Evolutionary conservation across 1,284 basidiomycete species (phyloP), one percentile per base, ranked within the genome.

Genomic region (Neonothopanus nambi): DNA sequence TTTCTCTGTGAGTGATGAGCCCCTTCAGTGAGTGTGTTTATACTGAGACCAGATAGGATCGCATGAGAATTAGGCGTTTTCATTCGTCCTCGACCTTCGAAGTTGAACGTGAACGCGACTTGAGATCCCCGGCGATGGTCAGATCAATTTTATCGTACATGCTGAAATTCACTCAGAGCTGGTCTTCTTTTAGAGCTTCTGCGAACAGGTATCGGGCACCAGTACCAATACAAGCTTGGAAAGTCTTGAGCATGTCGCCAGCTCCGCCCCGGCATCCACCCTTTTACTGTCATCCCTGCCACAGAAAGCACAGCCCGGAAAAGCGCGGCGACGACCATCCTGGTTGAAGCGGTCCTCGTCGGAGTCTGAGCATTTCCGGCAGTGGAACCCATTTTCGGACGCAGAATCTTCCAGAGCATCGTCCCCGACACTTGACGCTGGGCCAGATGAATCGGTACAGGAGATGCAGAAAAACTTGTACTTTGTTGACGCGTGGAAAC

Each of bases 301-400:
- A 13, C 43, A 13, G 17, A 13, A 48, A 5, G 47, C 17, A n/a
- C n/a, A n/a, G n/a, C n/a, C n/a, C 36, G 5, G 5, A 39, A 37
- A 37, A 13, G 43, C 23, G 15, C 2, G 9, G 8, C 3, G 4
- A 9, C 30, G 30, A 9, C 47, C 21, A 2, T 40, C 33, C 12
- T 48, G 47, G 47, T 12, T 48, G 5, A 48, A 37, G 24, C 42
- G 52, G 28, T 8, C 46, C 3, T 24, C 39, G 18, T 36, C 24
- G 12, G 41, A 46, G 9, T 35, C 42, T 35, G 45, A 39, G 12
- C 5, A 7, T 24, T 17, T 17, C 13, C 21, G 18, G n/a, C 52
- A 36, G 35, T 43, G 24, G 26, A 51, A 42, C 49, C 37, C 43
- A 21, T 48, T 52, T 24, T 28, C 15, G 35, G 48, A 51, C 35